Base-by-base conservation (phyloP, 768 basidiomycete genomes). In the Lyophyllum shimeji region DNA sequence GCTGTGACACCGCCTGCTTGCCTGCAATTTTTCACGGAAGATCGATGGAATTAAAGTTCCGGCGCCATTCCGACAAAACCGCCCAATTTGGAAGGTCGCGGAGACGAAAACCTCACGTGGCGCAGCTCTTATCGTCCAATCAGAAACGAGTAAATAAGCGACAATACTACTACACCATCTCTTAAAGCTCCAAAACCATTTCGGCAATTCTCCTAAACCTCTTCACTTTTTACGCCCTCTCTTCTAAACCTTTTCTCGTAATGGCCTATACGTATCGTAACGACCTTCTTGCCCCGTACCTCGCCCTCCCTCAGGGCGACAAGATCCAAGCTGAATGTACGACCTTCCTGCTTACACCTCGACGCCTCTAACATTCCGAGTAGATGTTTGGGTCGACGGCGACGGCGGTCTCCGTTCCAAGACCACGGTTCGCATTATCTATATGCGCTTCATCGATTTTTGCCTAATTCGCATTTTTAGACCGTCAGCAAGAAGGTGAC, bases 301-400 rank as follows among this genome's bases (percentile, higher is more conserved):
- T 97, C 66, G 82, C 86, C 59, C 87, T 99, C 57, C 79, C 84
- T 63, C 96, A 98, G 74, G 94, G 94, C 50, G 86, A 86, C 23
- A 95, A 94, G 73, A 69, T 98, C 72, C 94, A 97, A 80, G 96
- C 96, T 43, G 96, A 98, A 74, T 93, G 90, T 92, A 69, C 40
- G 84, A 64, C n/a, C 9, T 46, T 47, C 54, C 54, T 60, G 21
- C 46, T 27, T 42, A 49, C 55, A n/a, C 46, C 21, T 52, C 57
- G 27, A 39, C 2, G 29, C 43, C 53, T 62, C 59, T 64, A 60
- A 52, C 55, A 56, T 60, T 53, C 52, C 55, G 49, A 44, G 53
- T 71, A 98, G 95, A 98, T 74, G 90, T 98, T 76, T 98, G 96
- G 96, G 87, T 98, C 71, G 96, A 98, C 70, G 95, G 95, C 59